Evolutionary conservation across 139 green algal species (phyloP).

Genomic region (Volvox reticuliferus): DNA sequence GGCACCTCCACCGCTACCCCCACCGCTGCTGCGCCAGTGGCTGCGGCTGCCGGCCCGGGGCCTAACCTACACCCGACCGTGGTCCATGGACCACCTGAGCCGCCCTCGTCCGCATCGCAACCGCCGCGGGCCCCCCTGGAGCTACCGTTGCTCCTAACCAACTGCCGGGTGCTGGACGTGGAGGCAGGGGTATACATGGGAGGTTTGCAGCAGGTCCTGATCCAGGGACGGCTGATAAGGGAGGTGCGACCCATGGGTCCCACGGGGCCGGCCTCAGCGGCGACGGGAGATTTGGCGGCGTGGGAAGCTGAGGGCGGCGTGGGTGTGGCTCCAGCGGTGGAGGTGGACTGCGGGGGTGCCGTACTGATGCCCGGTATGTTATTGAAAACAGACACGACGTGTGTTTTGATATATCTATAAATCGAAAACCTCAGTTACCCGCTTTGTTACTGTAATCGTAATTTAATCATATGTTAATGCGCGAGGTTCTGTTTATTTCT

Average conservation of each 20-base stretch:
- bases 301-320: too few relatives aligned
- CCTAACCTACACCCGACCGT: too few relatives aligned
- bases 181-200: background rate
- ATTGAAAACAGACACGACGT: background rate
- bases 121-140: background rate
- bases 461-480: too few relatives aligned
- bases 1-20: background rate
- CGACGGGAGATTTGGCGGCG: background rate
- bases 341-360: constrained; percentile 35
- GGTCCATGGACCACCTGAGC: background rate
- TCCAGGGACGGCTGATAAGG: background rate
- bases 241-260: background rate
- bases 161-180: constrained; percentile 7
- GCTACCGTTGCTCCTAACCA: background rate
- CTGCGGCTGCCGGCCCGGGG: too few relatives aligned
- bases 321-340: background rate
- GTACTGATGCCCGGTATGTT: constrained; percentile 40
- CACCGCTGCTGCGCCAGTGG: background rate
- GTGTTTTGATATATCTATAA: too few relatives aligned
- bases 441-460: too few relatives aligned
- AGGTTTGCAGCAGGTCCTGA: background rate
- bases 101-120: background rate
- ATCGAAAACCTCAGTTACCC: too few relatives aligned
- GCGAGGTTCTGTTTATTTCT: too few relatives aligned
- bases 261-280: background rate